Evolutionary conservation across 2,329 filamentous ascomycete genomes (phyloP).

Genomic region (Sarocladium oryzae): DNA sequence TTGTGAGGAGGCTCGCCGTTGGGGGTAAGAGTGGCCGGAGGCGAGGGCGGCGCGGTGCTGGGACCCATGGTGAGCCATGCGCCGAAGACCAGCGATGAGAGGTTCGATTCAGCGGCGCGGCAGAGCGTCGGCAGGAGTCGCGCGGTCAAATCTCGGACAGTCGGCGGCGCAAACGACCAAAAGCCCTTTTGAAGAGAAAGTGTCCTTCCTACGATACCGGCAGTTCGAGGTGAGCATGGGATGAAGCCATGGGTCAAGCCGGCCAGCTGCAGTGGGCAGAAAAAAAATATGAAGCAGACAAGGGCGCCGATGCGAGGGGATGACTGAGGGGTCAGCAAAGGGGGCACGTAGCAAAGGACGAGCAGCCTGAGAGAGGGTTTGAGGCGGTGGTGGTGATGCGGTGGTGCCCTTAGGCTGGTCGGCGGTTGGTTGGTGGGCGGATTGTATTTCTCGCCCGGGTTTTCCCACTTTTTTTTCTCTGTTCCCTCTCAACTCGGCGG

Average conservation of each 20-base stretch:
- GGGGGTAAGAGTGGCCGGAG: slow-evolving; percentile 1
- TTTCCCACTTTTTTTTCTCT: slow-evolving; percentile 8
- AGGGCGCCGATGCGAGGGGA: background rate
- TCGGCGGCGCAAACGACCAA: background rate
- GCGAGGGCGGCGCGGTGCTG: slow-evolving; percentile 2
- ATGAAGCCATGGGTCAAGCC: background rate
- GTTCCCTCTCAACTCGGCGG: no score
- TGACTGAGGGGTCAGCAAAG: background rate
- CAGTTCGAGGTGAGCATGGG: background rate
- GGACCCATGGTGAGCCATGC: slow-evolving; percentile 6
- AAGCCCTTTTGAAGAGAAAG: background rate
- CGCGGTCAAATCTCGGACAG: background rate
- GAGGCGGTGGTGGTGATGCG: background rate
- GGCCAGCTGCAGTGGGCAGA: background rate
- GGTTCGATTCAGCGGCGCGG: background rate
- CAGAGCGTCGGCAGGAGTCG: background rate
- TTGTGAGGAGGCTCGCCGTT: background rate
- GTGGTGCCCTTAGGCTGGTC: no score
- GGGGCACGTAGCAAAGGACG: background rate
- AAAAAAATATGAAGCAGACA: background rate
- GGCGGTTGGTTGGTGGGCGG: background rate
- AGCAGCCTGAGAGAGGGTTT: no score
- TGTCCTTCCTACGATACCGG: slow-evolving; percentile 3
- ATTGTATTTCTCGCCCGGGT: slow-evolving; percentile 6
- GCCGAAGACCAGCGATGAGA: background rate